Conservation (phyloP, 495 filamentous ascomycete genomes). For the Xylaria castorea region DNA sequence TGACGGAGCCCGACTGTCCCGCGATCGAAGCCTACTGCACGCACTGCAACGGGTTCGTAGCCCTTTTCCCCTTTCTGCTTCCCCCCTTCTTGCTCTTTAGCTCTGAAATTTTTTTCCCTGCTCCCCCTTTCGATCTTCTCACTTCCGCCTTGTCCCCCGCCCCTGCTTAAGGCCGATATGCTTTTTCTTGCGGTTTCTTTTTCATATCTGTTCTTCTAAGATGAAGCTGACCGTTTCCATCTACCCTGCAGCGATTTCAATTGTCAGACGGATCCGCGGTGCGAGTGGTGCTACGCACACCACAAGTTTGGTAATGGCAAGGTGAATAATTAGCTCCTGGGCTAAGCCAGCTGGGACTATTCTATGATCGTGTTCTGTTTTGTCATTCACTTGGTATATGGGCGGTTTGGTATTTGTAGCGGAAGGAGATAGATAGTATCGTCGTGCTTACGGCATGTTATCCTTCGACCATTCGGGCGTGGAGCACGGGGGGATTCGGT, state of each 20-base stretch:
- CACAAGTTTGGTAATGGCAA: conserved; percentile 20
- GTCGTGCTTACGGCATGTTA: not conserved
- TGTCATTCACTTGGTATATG: not conserved
- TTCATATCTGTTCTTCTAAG: too few relatives aligned
- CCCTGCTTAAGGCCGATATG: not conserved
- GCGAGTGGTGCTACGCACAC: conserved; percentile 39
- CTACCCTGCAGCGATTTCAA: conserved; percentile 31
- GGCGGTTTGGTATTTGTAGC: not conserved
- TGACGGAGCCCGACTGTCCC: conserved; percentile 33
- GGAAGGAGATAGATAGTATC: not conserved
- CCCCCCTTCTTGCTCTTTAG: not conserved
- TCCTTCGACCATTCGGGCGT: not conserved
- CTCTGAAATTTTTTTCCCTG: not conserved
- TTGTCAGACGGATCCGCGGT: conserved; percentile 36
- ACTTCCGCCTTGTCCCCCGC: too few relatives aligned
- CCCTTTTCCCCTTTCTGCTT: too few relatives aligned
- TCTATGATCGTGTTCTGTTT: conserved; percentile 22
- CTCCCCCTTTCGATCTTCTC: not conserved
- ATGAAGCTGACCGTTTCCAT: not conserved
- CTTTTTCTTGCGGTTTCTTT: not conserved
- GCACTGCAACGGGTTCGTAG: conserved; percentile 34
- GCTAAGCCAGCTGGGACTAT: not conserved
- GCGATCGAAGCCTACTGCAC: conserved; percentile 37
- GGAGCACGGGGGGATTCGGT: not conserved
- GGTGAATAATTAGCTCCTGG: not conserved